Conservation (phyloP, 2,329 filamentous ascomycete species). For the Diplocarpon rosae region DNA sequence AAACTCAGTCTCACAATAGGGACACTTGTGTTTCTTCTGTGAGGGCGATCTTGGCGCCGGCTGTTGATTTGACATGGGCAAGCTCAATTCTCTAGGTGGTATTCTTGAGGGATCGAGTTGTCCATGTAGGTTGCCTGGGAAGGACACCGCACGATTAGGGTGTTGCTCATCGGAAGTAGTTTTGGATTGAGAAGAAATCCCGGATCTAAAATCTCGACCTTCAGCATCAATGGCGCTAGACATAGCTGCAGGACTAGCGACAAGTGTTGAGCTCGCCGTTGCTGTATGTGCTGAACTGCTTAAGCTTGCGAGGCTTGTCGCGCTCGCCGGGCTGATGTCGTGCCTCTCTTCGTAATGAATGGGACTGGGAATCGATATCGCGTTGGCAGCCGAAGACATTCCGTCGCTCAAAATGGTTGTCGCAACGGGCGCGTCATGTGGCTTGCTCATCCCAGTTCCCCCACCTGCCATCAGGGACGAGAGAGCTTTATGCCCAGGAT, state of each 20-base stretch:
- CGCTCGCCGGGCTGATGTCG: conserved; percentile 25
- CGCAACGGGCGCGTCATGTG: conserved; percentile 37
- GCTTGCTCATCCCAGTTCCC: conserved; percentile 43
- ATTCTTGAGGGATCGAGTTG: conserved; percentile 20
- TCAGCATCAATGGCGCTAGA: conserved; percentile 20
- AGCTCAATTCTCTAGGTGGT: conserved; percentile 41
- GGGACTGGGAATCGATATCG: conserved; percentile 23
- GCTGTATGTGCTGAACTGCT: conserved; percentile 25
- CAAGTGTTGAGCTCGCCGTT: conserved; percentile 25
- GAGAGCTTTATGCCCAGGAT: conserved; percentile 42
- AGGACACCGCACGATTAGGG: conserved; percentile 23
- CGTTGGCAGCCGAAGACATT: conserved; percentile 23
- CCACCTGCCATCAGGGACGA: conserved; percentile 43
- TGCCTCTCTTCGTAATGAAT: conserved; percentile 24
- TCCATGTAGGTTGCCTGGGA: conserved; percentile 24
- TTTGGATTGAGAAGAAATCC: conserved; percentile 15
- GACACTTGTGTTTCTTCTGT: conserved; percentile 89
- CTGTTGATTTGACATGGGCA: conserved; percentile 40
- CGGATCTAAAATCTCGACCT: conserved; percentile 15
- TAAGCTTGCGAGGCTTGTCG: conserved; percentile 25
- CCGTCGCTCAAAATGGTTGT: conserved; percentile 25
- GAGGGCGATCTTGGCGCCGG: conserved; percentile 56
- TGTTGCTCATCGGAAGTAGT: conserved; percentile 19
- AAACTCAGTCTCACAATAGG: conserved; percentile 92
- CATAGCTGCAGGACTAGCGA: conserved; percentile 24